A percentile compares a stretch with the other conserved stretches of the same genome.
Conservation (phyloP, 192 early-diverging fungal species). For the Coemansia sp. region DNA sequence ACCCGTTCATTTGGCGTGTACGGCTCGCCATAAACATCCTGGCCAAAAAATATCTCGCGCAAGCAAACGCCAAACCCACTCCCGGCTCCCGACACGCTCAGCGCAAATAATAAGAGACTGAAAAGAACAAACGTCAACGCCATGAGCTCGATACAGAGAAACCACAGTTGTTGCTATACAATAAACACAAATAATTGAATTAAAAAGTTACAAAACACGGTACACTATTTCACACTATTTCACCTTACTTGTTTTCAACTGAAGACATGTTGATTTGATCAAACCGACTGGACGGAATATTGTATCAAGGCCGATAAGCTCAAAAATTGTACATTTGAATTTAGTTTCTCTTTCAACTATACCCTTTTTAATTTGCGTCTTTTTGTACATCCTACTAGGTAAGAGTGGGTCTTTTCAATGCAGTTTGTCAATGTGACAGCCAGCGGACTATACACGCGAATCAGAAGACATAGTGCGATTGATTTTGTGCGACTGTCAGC, state of each 20-base stretch:
- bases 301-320: neutral
- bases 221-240: neutral
- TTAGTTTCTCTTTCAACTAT: neutral
- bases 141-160: slow-evolving; percentile 5
- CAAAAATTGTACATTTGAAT: neutral
- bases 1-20: slow-evolving; percentile 27
- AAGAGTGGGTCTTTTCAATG: neutral
- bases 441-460: neutral
- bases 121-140: neutral
- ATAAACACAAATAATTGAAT: neutral
- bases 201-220: neutral
- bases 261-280: neutral
- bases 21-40: slow-evolving; percentile 19
- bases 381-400: neutral
- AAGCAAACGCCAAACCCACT: slow-evolving; percentile 29
- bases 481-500: no score
- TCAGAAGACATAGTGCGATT: no score
- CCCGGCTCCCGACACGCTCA: neutral
- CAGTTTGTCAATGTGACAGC: neutral
- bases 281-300: neutral
- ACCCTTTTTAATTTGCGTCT: neutral
- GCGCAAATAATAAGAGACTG: neutral
- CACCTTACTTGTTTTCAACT: neutral
- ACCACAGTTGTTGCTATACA: neutral
- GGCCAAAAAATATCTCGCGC: slow-evolving; percentile 34